These are phyloP conservation scores for Lolium rigidum DNA, from an alignment of 176 grass and related monocot species.

Conservation along the genomic window DNA sequence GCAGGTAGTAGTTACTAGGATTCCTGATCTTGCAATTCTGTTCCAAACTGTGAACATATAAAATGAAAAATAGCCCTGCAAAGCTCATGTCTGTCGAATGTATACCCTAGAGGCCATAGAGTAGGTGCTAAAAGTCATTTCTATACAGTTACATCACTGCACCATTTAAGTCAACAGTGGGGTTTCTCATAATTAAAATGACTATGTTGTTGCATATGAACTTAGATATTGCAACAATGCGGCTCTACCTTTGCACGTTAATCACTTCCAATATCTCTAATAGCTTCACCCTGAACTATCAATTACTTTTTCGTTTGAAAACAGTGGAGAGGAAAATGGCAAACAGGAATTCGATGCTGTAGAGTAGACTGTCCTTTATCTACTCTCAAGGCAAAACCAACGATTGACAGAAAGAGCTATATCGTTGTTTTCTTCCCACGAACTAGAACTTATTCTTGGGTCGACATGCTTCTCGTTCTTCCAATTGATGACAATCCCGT, in stretches of 20 bases:
- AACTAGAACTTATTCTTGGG: constrained; percentile 90
- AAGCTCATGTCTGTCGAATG: not conserved
- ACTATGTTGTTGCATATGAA: not conserved
- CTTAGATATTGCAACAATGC: not conserved
- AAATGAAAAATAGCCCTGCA: not conserved
- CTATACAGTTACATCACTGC: not conserved
- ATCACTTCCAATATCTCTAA: not conserved
- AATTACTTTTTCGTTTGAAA: constrained; percentile 47
- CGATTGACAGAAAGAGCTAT: constrained; percentile 85
- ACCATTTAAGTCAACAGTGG: constrained; percentile 2
- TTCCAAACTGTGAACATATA: not conserved
- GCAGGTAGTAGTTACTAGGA: not conserved
- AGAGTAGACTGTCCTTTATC: constrained; percentile 76
- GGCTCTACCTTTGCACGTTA: not conserved
- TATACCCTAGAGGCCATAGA: not conserved
- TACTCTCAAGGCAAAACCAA: constrained; percentile 89
- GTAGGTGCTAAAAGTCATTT: not conserved
- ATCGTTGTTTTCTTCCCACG: constrained; percentile 93
- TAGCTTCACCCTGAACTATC: constrained; percentile 16
- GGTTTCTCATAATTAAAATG: not conserved
- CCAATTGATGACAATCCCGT: constrained; percentile 74
- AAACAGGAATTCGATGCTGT: constrained; percentile 92
- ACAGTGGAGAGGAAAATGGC: constrained; percentile 99
- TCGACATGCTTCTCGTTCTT: constrained; percentile 78
- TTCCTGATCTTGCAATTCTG: constrained; percentile 16